These are phyloP conservation scores for Suillus decipiens DNA, from an alignment of 768 basidiomycete species.

Conservation along the genomic window DNA sequence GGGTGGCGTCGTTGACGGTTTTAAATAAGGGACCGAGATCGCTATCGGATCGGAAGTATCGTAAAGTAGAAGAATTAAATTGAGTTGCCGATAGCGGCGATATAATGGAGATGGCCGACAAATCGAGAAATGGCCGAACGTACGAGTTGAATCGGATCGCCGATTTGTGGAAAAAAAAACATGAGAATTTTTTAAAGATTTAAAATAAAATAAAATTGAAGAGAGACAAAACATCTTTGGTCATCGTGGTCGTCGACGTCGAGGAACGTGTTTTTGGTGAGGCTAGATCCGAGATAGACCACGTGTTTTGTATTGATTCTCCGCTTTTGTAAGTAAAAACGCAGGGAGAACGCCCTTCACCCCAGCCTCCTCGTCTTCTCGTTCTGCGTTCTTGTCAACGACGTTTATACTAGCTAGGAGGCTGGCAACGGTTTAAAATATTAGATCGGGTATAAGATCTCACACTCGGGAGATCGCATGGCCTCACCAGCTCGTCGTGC, in stretches of 20 bases:
- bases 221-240: no score
- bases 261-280: constrained; percentile 1
- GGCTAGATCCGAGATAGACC: constrained; percentile 6
- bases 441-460: constrained; percentile 8
- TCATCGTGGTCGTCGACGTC: background rate
- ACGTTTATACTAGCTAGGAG: background rate
- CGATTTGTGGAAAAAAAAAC: background rate
- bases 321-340: constrained; percentile 8
- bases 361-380: constrained; percentile 3
- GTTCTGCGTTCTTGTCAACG: background rate
- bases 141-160: background rate
- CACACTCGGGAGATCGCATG: constrained; percentile 59
- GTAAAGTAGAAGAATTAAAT: background rate
- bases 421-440: background rate
- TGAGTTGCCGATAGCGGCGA: background rate
- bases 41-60: background rate
- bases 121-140: background rate
- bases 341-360: constrained; percentile 7
- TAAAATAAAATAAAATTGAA: no score
- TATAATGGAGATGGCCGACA: background rate
- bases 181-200: no score
- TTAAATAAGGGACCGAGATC: background rate
- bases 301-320: constrained; percentile 7
- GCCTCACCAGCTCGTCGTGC: constrained; percentile 4
- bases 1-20: no score